These are phyloP conservation scores for Fermentozyma sake DNA, from an alignment of 1,139 yeast species.

Conservation along the genomic window DNA sequence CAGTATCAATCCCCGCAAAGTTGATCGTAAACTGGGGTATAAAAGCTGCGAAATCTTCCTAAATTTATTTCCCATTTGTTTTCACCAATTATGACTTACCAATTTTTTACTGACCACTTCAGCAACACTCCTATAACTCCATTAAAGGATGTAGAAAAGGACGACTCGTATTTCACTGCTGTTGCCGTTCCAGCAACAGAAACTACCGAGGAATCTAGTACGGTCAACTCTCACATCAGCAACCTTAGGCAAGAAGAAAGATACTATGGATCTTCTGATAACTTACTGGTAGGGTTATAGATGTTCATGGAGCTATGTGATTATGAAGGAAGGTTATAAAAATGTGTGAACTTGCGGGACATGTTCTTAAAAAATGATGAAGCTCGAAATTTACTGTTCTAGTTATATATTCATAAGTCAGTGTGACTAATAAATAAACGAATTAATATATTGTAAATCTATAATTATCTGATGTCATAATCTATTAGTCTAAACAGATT, in stretches of 20 bases:
- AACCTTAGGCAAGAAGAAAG: conserved; percentile 19
- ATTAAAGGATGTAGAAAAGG: conserved; percentile 6
- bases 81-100: conserved; percentile 10
- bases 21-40: conserved; percentile 1
- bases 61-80: too few relatives aligned
- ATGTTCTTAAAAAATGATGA: too few relatives aligned
- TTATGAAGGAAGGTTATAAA: too few relatives aligned
- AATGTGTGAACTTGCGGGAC: too few relatives aligned
- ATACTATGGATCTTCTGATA: conserved; percentile 26
- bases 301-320: not conserved
- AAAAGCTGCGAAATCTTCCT: conserved; percentile 1
- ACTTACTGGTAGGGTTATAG: conserved; percentile 13
- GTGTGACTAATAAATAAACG: too few relatives aligned
- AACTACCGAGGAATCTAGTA: conserved; percentile 6
- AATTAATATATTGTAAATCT: too few relatives aligned
- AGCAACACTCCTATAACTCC: conserved; percentile 15
- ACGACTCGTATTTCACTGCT: conserved; percentile 10
- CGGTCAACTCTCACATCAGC: conserved; percentile 11
- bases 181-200: conserved; percentile 6
- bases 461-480: too few relatives aligned
- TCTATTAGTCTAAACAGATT: too few relatives aligned
- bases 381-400: too few relatives aligned
- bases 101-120: conserved; percentile 13
- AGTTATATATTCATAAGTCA: too few relatives aligned
- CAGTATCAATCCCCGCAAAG: too few relatives aligned